phyloP scores from a whole-genome alignment of 805 yeast genomes.

The Barnettozyma botsteinii region DNA sequence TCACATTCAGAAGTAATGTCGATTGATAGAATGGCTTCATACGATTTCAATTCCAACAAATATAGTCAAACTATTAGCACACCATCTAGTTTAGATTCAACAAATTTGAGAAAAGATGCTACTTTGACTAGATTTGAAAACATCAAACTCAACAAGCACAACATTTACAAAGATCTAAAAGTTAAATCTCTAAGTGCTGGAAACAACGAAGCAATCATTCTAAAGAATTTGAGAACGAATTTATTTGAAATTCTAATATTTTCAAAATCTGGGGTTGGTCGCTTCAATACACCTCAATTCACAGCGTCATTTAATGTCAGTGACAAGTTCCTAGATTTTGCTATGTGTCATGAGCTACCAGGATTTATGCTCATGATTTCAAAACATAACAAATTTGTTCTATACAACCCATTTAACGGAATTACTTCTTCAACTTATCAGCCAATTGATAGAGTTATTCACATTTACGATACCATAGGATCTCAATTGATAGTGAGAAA shows the following conservation, averaged over 20 bases:
- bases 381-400: slow-evolving; percentile 29
- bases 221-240: slow-evolving; percentile 38
- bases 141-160: slow-evolving; percentile 28
- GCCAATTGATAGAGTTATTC: slow-evolving; percentile 3
- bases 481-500: slow-evolving; percentile 16
- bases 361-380: slow-evolving; percentile 43
- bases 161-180: slow-evolving; percentile 29
- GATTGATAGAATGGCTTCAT: slow-evolving; percentile 41
- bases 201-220: slow-evolving; percentile 56
- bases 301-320: slow-evolving; percentile 28
- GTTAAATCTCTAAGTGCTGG: slow-evolving; percentile 37
- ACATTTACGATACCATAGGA: slow-evolving; percentile 11
- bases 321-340: slow-evolving; percentile 35
- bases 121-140: slow-evolving; percentile 59
- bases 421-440: slow-evolving; percentile 33
- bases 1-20: slow-evolving; percentile 37
- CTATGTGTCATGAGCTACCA: slow-evolving; percentile 27
- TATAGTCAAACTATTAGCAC: slow-evolving; percentile 38
- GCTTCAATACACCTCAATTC: slow-evolving; percentile 29
- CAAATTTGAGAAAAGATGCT: slow-evolving; percentile 52
- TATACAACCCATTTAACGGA: slow-evolving; percentile 56
- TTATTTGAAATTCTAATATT: slow-evolving; percentile 49
- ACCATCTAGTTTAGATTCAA: slow-evolving; percentile 32
- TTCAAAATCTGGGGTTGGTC: slow-evolving; percentile 28
- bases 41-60: slow-evolving; percentile 37